Percentiles rank a stretch among this genome's conserved stretches.
Conservation (phyloP, 2,329 filamentous ascomycete species). For the Dactylellina leptospora region DNA sequence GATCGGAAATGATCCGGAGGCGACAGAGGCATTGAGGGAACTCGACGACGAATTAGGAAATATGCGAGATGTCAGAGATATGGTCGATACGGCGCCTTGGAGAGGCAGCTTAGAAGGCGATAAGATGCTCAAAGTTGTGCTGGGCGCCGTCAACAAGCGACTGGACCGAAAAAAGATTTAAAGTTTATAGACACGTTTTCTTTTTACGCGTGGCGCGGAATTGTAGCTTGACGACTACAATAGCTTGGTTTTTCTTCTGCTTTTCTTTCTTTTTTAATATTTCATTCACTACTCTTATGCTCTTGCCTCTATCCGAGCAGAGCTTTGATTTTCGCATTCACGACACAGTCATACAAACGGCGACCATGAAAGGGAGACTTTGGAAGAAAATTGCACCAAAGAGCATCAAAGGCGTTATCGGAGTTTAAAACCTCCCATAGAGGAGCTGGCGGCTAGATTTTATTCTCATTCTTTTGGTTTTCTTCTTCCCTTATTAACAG, state of each 20-base stretch:
- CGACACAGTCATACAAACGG: conserved; percentile 8
- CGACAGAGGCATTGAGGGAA: conserved; percentile 71
- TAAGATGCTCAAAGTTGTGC: conserved; percentile 80
- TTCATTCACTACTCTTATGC: not conserved
- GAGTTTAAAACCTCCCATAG: conserved; percentile 17
- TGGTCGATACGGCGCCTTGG: conserved; percentile 90
- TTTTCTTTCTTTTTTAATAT: conserved; percentile 3
- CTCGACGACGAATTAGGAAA: conserved; percentile 77
- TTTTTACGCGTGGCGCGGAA: not conserved
- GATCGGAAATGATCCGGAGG: conserved; percentile 76
- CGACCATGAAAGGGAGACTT: conserved; percentile 1
- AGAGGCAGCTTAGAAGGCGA: conserved; percentile 71
- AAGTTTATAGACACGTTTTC: not conserved
- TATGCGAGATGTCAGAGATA: conserved; percentile 74
- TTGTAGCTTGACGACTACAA: not conserved
- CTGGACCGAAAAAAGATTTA: conserved; percentile 66
- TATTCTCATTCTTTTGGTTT: not conserved
- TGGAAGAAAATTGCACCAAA: not conserved
- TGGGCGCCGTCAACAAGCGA: conserved; percentile 77
- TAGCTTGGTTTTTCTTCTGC: not conserved
- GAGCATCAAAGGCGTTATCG: conserved; percentile 47
- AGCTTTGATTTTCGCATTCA: not conserved
- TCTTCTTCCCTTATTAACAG: conserved; percentile 1
- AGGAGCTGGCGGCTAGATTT: conserved; percentile 1
- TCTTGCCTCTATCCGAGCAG: not conserved